Percentiles rank a stretch among this genome's conserved stretches.
Conservation (phyloP, 768 basidiomycete genomes). For the Panellus pusillus region DNA sequence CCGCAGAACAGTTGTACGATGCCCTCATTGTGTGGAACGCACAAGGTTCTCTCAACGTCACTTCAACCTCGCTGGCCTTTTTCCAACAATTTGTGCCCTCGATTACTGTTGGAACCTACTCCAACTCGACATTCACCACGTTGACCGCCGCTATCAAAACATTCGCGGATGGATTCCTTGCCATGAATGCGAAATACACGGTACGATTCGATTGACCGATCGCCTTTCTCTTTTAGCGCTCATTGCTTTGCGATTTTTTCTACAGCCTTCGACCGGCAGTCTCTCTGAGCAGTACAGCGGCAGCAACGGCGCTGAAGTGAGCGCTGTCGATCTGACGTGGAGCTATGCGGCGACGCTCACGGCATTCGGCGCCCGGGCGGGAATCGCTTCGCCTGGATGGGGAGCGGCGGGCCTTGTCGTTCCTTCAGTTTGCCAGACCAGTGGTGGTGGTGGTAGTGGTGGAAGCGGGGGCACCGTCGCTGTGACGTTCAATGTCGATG, state of each 20-base stretch:
- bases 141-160: slow-evolving; percentile 48
- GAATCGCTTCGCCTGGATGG: slow-evolving; percentile 54
- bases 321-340: slow-evolving; percentile 74
- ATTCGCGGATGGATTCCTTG: slow-evolving; percentile 69
- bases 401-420: slow-evolving; percentile 59
- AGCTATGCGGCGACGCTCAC: slow-evolving; percentile 73
- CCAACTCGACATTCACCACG: slow-evolving; percentile 48
- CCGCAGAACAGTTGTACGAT: slow-evolving; percentile 76
- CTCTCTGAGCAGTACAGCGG: slow-evolving; percentile 66
- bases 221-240: neutral
- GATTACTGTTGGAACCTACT: slow-evolving; percentile 53
- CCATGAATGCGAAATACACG: slow-evolving; percentile 58
- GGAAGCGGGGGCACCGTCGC: slow-evolving; percentile 20
- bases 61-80: slow-evolving; percentile 64
- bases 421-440: slow-evolving; percentile 43
- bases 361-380: slow-evolving; percentile 51
- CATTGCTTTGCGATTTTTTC: neutral
- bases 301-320: slow-evolving; percentile 48
- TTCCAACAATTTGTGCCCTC: slow-evolving; percentile 58
- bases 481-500: slow-evolving; percentile 66
- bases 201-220: neutral
- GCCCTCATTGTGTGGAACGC: slow-evolving; percentile 64
- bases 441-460: slow-evolving; percentile 22
- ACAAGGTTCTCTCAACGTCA: slow-evolving; percentile 52
- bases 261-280: slow-evolving; percentile 49